A percentile compares a stretch with the other conserved stretches of the same genome.
Conservation (phyloP, 139 green algal genomes). For the Volvox reticuliferus region DNA sequence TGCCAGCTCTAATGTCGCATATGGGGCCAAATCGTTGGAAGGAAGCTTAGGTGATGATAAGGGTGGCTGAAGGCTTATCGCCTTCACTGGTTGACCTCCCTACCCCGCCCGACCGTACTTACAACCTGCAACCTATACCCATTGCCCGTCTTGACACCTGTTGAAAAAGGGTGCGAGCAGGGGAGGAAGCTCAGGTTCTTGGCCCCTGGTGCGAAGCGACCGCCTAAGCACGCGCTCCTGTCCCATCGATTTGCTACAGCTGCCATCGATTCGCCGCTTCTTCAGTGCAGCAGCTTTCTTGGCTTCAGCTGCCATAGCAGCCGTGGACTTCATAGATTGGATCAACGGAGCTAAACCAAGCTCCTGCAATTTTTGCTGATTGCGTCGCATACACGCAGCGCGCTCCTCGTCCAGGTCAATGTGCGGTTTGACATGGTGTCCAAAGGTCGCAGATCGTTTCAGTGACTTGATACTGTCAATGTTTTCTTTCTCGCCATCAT, state of each 20-base stretch:
- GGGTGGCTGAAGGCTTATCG: too few relatives aligned
- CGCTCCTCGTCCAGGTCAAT: constrained; percentile 29
- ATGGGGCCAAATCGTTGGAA: too few relatives aligned
- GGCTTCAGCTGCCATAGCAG: background rate
- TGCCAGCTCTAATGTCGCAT: too few relatives aligned
- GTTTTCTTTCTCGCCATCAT: background rate
- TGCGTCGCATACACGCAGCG: background rate
- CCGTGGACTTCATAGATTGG: background rate
- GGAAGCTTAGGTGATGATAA: too few relatives aligned
- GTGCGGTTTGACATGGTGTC: background rate
- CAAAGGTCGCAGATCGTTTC: background rate
- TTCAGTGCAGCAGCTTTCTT: background rate
- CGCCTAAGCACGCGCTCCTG: constrained; percentile 2
- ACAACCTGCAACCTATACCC: too few relatives aligned
- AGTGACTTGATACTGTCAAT: background rate
- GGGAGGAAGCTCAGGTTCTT: constrained; percentile 18
- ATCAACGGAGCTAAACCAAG: background rate
- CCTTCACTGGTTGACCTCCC: too few relatives aligned
- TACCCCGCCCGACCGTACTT: too few relatives aligned
- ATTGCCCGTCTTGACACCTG: background rate
- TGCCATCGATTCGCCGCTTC: background rate
- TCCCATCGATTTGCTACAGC: background rate
- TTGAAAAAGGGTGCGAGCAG: background rate
- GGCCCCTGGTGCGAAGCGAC: background rate
- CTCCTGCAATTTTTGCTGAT: constrained; percentile 13